Percentiles rank a stretch among this genome's conserved stretches.
Conservation (phyloP, 2,329 filamentous ascomycete species). For the Fusarium buharicum region DNA sequence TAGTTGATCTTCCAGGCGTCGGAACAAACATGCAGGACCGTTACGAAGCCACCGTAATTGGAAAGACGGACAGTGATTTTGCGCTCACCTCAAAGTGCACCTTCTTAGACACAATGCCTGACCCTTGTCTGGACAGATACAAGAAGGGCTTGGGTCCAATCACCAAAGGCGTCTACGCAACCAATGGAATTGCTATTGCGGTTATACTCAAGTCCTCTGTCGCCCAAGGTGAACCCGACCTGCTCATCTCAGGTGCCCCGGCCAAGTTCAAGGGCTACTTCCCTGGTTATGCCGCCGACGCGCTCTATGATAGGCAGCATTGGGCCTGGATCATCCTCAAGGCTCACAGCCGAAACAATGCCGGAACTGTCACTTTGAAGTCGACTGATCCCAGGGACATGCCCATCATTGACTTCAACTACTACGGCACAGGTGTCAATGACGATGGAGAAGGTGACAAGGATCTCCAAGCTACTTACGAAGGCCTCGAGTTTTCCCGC, state of each 20-base stretch:
- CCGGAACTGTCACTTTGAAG: conserved; percentile 70
- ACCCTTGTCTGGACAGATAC: conserved; percentile 38
- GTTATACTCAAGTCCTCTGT: conserved; percentile 52
- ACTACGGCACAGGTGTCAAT: conserved; percentile 62
- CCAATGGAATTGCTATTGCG: conserved; percentile 65
- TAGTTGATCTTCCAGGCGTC: conserved; percentile 61
- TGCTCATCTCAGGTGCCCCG: conserved; percentile 65
- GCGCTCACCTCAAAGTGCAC: conserved; percentile 37
- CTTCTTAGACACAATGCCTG: conserved; percentile 27
- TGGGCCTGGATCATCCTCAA: conserved; percentile 61
- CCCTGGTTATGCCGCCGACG: conserved; percentile 61
- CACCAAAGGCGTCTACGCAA: conserved; percentile 48
- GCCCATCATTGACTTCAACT: conserved; percentile 72
- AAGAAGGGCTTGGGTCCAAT: conserved; percentile 25
- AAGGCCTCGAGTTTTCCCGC: conserved; percentile 65
- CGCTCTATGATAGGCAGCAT: conserved; percentile 55
- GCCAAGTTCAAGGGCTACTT: conserved; percentile 67
- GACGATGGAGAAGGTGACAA: conserved; percentile 59
- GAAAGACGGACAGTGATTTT: conserved; percentile 35
- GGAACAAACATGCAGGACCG: conserved; percentile 69
- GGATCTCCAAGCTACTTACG: conserved; percentile 64
- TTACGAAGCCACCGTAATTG: conserved; percentile 51
- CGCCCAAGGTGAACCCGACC: conserved; percentile 59
- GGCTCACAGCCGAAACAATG: conserved; percentile 63
- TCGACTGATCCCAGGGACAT: conserved; percentile 70